Conservation (phyloP, 345 rosid species). For the Eucalyptus erythrocorys region DNA sequence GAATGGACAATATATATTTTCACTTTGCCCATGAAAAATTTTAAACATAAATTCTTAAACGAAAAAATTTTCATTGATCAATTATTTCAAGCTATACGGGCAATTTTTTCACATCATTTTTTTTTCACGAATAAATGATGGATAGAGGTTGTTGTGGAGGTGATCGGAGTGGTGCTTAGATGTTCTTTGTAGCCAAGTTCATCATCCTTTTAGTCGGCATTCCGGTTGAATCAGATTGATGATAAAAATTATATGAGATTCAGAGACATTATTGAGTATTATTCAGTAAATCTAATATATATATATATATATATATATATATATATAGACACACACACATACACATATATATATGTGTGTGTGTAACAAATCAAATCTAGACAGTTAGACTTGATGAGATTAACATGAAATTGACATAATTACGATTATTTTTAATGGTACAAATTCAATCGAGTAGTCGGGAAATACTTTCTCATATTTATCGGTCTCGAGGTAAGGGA, state of each 20-base stretch:
- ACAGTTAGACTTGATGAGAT: background rate
- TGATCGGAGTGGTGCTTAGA: background rate
- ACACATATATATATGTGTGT: too few relatives aligned
- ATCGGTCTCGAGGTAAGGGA: background rate
- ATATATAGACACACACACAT: too few relatives aligned
- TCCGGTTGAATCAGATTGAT: background rate
- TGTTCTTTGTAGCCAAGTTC: background rate
- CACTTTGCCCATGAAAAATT: fast-evolving
- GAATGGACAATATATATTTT: background rate
- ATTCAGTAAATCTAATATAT: background rate
- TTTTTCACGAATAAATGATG: background rate
- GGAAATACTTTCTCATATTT: background rate
- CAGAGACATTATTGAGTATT: background rate
- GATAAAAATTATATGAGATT: background rate
- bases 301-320: background rate
- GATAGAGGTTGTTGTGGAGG: background rate
- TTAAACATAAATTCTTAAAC: background rate
- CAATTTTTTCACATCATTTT: background rate
- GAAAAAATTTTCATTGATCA: background rate
- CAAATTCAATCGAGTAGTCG: background rate
- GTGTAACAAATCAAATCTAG: background rate
- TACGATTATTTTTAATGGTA: background rate
- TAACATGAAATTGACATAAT: background rate
- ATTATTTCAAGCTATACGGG: background rate
- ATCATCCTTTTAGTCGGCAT: background rate